Base-by-base conservation (phyloP, 2,329 filamentous ascomycete genomes). In the Sordariomycetes sp. region DNA sequence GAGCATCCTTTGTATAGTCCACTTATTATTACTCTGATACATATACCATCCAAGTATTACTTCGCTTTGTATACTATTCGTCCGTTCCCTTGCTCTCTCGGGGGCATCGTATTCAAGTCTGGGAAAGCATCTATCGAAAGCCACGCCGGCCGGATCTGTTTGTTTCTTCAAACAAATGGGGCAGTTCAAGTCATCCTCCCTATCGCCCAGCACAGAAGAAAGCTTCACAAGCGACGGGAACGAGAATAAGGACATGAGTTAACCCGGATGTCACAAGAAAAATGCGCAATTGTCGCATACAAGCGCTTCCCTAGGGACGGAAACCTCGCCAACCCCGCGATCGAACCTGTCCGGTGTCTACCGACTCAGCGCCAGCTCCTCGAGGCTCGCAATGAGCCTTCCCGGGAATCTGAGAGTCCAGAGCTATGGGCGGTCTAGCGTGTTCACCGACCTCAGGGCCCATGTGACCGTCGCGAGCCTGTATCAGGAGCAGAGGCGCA, bases 401-500 rank as follows among this genome's bases (percentile, higher is more conserved):
- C 22, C 55, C n/a, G 52, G 52, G 15, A n/a, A 42, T 39, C 20
- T 36, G 53, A 45, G 39, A 13, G 15, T 45, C n/a, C 39, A 45
- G 39, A 60, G 36, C 24, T 54, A 32, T 39, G n/a, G 45, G 24
- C 22, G 25, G 10, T 36, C 39, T 15, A 54, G 56, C n/a, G 48
- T 59, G 4, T 57, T 61, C 28, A 54, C 52, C 24, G 59, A 61
- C 20, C 54, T 61, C 42, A 59, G 59, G 54, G 59, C 59, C 25
- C 58, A 61, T 36, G 59, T 61, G 52, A 59, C 58, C 8, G 59
- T 59, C 45, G 59, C 59, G 12, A 58, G 59, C 51, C 53, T 61
- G 25, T 61, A 61, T 58, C 59, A 61, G 52, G 57, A 59, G 50
- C 59, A 61, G 52, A 56, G 57, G 39, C 55, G 54, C 10, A 59